Conservation (phyloP, 2,329 filamentous ascomycete genomes). For the Cucurbitaria berberidis region DNA sequence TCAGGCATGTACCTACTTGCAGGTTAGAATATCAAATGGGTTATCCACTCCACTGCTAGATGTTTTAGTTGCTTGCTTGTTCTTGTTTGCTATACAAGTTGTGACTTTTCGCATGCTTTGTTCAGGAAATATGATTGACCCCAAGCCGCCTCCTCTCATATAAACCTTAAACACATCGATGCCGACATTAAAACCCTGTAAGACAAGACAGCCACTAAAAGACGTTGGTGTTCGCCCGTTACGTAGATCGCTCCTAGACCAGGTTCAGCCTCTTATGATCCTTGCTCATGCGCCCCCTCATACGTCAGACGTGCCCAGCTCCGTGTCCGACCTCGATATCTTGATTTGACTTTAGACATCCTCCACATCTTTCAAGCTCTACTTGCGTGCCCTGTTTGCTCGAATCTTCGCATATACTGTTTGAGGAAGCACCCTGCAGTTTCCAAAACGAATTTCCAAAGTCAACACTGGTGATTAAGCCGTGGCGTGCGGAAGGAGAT, state of each 20-base stretch:
- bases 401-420: background rate
- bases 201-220: background rate
- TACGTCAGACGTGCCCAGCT: constrained; percentile 42
- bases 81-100: constrained; percentile 3
- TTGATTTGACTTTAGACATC: constrained; percentile 25
- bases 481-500: too few relatives aligned
- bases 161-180: too few relatives aligned
- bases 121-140: background rate
- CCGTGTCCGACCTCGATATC: constrained; percentile 38
- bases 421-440: background rate
- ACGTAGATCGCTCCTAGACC: constrained; percentile 24
- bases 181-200: too few relatives aligned
- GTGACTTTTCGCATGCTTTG: background rate
- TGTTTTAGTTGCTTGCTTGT: constrained; percentile 1
- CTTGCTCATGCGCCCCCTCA: constrained; percentile 34
- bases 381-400: background rate
- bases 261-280: constrained; percentile 20
- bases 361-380: background rate
- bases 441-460: background rate
- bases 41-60: constrained; percentile 25
- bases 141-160: background rate
- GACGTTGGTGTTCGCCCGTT: constrained; percentile 21
- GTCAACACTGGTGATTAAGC: background rate
- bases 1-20: constrained; percentile 44
- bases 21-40: constrained; percentile 36